Conservation (phyloP, 2,329 filamentous ascomycete genomes). For the Cercospora zeina region DNA sequence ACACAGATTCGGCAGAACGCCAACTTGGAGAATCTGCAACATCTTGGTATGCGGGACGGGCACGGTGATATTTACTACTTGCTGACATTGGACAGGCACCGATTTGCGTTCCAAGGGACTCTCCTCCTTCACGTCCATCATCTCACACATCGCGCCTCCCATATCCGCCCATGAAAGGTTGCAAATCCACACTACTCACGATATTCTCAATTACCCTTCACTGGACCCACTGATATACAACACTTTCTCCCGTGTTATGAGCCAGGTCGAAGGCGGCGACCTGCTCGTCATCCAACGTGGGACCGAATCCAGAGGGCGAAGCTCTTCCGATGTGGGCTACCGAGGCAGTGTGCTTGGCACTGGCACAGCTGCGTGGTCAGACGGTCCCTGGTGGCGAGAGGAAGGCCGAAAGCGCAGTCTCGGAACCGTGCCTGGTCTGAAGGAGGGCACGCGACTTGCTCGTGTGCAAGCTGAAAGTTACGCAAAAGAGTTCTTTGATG, state of each 20-base stretch:
- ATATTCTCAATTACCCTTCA: conserved; percentile 89
- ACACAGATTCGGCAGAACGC: conserved; percentile 84
- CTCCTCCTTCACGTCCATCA: conserved; percentile 90
- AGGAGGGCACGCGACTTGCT: conserved; percentile 87
- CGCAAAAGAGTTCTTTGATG: conserved; percentile 77
- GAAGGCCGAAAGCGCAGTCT: conserved; percentile 65
- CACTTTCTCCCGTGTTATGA: conserved; percentile 93
- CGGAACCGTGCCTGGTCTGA: conserved; percentile 73
- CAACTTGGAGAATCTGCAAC: conserved; percentile 69
- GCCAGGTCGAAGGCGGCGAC: conserved; percentile 97
- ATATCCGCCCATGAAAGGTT: conserved; percentile 96
- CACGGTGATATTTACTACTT: background rate
- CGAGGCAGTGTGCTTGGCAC: conserved; percentile 46
- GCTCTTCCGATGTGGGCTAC: conserved; percentile 60
- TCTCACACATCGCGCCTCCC: conserved; percentile 91
- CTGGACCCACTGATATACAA: conserved; percentile 89
- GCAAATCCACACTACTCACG: conserved; percentile 95
- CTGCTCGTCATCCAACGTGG: conserved; percentile 92
- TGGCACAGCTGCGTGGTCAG: conserved; percentile 72
- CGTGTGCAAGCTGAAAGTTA: conserved; percentile 87
- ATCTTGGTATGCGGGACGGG: conserved; percentile 61
- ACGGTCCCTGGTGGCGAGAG: conserved; percentile 95
- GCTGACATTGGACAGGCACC: conserved; percentile 61
- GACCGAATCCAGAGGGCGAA: conserved; percentile 70
- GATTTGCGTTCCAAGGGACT: conserved; percentile 83